phyloP scores from a whole-genome alignment of 176 grass and related monocot genomes.

The Elymus sibiricus region DNA sequence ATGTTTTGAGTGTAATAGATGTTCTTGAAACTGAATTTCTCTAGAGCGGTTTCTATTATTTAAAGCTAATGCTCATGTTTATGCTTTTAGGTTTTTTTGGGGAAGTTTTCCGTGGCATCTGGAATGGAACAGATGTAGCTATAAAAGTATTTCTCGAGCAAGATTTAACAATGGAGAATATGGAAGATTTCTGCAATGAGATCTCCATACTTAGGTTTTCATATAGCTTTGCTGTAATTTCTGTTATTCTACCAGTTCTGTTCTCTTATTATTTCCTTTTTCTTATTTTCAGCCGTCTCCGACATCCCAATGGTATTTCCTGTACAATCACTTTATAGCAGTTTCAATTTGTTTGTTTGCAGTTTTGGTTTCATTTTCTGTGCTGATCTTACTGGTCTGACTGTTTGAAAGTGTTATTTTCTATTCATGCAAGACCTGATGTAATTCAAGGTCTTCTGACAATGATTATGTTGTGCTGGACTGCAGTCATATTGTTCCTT shows the following conservation, averaged over 20 bases:
- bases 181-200: conserved; percentile 99
- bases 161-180: conserved; percentile 97
- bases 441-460: background rate
- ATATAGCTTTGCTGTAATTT: conserved; percentile 7
- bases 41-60: background rate
- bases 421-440: background rate
- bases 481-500: conserved; percentile 95
- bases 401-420: conserved; percentile 16
- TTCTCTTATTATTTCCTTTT: conserved; percentile 27
- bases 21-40: conserved; percentile 17
- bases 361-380: conserved; percentile 5
- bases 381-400: background rate
- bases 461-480: conserved; percentile 27
- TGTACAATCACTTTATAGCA: conserved; percentile 17
- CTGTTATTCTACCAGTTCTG: conserved; percentile 17
- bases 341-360: conserved; percentile 28
- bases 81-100: conserved; percentile 84
- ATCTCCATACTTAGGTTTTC: conserved; percentile 93
- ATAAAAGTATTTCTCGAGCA: conserved; percentile 99
- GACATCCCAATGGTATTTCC: conserved; percentile 88
- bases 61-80: conserved; percentile 11
- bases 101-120: conserved; percentile 92
- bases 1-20: conserved; percentile 10
- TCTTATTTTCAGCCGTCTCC: conserved; percentile 79
- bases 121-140: conserved; percentile 98